Base-by-base conservation (phyloP, 2,329 filamentous ascomycete genomes). In the Colletotrichum sp. region DNA sequence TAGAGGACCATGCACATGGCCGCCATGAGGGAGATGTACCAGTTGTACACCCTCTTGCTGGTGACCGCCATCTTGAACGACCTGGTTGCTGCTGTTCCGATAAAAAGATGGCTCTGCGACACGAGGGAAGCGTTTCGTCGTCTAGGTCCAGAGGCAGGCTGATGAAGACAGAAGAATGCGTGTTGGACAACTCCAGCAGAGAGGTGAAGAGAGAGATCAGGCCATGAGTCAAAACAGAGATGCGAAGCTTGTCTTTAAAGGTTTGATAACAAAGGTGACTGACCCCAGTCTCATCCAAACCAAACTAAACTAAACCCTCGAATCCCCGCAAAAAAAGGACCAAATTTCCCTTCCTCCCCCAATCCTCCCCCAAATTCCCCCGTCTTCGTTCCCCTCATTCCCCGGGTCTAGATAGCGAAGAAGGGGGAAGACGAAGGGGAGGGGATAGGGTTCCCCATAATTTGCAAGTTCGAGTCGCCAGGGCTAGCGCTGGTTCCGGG, bases 1-100 rank as follows among this genome's bases (percentile, higher is more conserved):
- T 94, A 94, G 60, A 95, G 87, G 26, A 94, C 92, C 93, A 94
- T 94, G 83, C 92, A 94, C 82, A 92, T 92, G 80, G 93, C 93
- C 72, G 93, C 93, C 78, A 94, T 91, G 67, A 94, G 86, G 75
- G 92, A 93, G 78, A 93, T 91, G 85, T 76, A 76, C 74, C 74
- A 76, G 61, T 76, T 76, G 65, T 76, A 76, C 70, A 74, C 59
- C 30, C 74, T 65, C 60, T 76, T 76, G n/a, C 74, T 34, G 59
- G 74, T 61, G 48, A 57, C 59, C 57, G 65, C 74, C 74, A 76
- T 76, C 55, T 67, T 74, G 71, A 52, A 52, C 65, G 61, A 57
- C 67, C 32, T 67, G n/a, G 28, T 21, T 32, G 36, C 30, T 57
- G n/a, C 26, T 28, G 55, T 39, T 48, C 32, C 6, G n/a, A 28